Conservation (phyloP, 2,329 filamentous ascomycete genomes). For the Fusarium bactridioides region DNA sequence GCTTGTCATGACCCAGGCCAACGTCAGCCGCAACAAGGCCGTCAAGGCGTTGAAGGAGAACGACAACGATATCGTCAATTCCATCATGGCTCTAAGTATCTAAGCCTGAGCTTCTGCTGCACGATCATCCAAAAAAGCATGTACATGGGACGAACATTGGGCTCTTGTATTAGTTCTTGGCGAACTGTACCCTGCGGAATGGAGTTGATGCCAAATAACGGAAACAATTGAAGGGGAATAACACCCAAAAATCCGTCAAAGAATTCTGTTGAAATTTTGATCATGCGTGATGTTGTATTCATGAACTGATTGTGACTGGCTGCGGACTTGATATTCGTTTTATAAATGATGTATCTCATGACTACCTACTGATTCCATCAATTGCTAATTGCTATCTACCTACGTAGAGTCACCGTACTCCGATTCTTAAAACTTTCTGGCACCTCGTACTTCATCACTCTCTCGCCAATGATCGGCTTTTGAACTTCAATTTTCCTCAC, state of each 20-base stretch:
- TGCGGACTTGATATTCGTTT: neutral
- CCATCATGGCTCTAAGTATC: constrained; percentile 97
- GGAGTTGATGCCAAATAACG: constrained; percentile 42
- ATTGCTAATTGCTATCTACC: neutral
- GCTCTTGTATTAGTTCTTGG: constrained; percentile 45
- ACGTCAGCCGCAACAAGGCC: constrained; percentile 96
- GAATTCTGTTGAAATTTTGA: neutral
- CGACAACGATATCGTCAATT: constrained; percentile 99
- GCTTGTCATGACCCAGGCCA: constrained; percentile 97
- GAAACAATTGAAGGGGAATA: constrained; percentile 40
- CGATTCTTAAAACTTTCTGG: neutral
- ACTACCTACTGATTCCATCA: neutral
- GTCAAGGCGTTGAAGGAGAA: constrained; percentile 99
- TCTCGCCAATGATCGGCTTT: neutral
- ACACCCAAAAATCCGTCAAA: constrained; percentile 29
- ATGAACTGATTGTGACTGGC: neutral
- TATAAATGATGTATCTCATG: neutral
- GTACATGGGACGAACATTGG: constrained; percentile 39
- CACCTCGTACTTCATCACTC: neutral
- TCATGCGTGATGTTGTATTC: neutral
- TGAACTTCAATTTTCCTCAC: neutral
- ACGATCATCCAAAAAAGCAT: constrained; percentile 38
- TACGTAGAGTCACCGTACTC: neutral
- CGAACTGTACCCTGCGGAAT: constrained; percentile 36
- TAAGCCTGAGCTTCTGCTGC: constrained; percentile 51